Evolutionary conservation across 2,329 filamentous ascomycete species (phyloP), one percentile per base, ranked within the genome.

Genomic region (Aspergillus ruber): DNA sequence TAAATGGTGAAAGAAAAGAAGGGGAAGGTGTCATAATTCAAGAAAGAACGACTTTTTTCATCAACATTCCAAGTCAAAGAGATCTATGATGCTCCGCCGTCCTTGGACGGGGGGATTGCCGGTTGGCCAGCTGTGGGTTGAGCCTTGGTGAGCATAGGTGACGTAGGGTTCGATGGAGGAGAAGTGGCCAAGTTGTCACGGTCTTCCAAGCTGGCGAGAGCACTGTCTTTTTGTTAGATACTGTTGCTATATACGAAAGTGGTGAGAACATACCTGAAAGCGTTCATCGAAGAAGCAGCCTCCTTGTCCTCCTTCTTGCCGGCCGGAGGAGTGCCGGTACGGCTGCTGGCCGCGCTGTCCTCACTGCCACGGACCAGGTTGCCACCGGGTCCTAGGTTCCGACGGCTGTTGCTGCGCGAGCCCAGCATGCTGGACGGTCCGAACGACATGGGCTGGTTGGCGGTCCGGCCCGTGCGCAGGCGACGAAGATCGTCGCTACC

Each of bases 401-500:
- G 69, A 57, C 89, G 84, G 55, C 90, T 96, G 75, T 89, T 91
- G 75, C 88, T 94, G 55, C 93, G 84, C n/a, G 86, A 88, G 55
- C 81, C 83, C 61, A 96, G 86, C 79, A 95, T 86, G 52, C 88
- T 90, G 45, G 86, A 85, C 10, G 93, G 91, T 25, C 89, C 90
- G 55, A 97, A 81, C 12, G 77, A 76, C 72, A 59, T 80, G 74
- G 62, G 83, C 69, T 71, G 82, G 77, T 70, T 83, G 71, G 77
- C 82, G 54, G 74, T 79, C 78, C 66, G 88, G 59, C 75, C 77
- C 46, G 80, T 77, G 48, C 69, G 68, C 36, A 98, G 80, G 60
- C 89, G 88, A 54, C 88, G 85, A 50, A 98, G 80, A 65, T 98
- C 93, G 60, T 96, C 90, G 75, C 89, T 90, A 52, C 84, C 88